Base-by-base conservation (phyloP, 2,329 filamentous ascomycete species). In the Conoideocrella luteorostrata region DNA sequence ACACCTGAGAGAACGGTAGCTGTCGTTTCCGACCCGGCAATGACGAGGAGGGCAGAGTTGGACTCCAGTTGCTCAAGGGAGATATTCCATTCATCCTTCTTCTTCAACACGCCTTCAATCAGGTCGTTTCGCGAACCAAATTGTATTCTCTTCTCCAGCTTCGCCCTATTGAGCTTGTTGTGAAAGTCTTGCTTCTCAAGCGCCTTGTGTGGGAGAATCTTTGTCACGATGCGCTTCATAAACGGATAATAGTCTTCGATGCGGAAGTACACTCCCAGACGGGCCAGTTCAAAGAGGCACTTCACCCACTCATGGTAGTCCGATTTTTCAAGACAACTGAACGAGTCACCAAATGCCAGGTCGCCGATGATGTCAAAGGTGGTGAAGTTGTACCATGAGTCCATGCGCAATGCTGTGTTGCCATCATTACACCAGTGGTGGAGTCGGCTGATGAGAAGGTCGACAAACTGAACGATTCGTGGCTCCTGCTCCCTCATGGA, bases 401-500 rank as follows among this genome's bases (percentile, higher is more conserved):
- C 44, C 37, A 61, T 50, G 30, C 56, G 26, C 2, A 45, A 5
- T 9, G 42, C 40, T 9, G 41, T 47, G 33, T 11, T 17, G 1
- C 28, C 28, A 17, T 49, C 15, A 47, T 43, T 29, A 30, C 37
- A 34, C 7, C 63, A 53, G 20, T 68, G 62, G 21, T 52, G 55
- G 23, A 73, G 50, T 22, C 58, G 59, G 6, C 53, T 36, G 22
- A 71, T 57, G 28, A 72, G 60, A 9, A 68, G 48, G 37, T 65
- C 56, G 17, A 68, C 61, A 48, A 71, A 69, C 0, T 50, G 47
- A 43, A 60, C 55, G 47, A 73, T 50, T 2, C 54, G 38, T 1
- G 51, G 45, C 39, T 59, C 49, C 46, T 61, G 58, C 2, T 49
- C 49, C 9, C 49, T 32, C 48, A 60, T 47, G 4, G 49, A 44